Evolutionary conservation across 164 flowering plant species (phyloP), one percentile per base, ranked within the genome.

Genomic region (Chimonanthus salicifolius): DNA sequence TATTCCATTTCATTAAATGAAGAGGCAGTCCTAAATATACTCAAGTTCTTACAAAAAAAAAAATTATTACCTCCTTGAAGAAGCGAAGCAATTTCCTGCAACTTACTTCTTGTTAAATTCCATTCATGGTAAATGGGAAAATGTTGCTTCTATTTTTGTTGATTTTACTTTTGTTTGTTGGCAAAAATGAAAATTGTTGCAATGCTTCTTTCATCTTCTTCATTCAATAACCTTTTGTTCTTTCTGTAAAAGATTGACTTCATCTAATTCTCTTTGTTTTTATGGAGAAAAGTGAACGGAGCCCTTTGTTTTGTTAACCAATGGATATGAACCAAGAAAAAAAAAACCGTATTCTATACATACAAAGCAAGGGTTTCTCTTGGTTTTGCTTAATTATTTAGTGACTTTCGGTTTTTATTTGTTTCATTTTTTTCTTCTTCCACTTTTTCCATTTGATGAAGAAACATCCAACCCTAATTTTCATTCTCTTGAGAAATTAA

Each of bases 11-110:
- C 72, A 76, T 72, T 72, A 62, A 77, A 60, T 69, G 69, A 62
- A 33, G 47, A 43, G n/a, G 15, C 72, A 76, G 75, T 63, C 75
- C 65, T 51, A 5, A 60, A 72, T 67, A 45, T 49, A 68, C 69
- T 68, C 68, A 47, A 67, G 58, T 16, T 45, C 45, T 67, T 68
- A 69, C 11, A 9, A 13, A 13, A 20, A 20, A 20, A 10, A 8
- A 43, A 10, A 9, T 13, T 13, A 65, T 45, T 65, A 5, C 68
- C 43, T 54, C 16, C n/a, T 54, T 13, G 60, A 54, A 4, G 15
- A 10, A 54, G 60, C 33, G 33, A 33, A 33, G 33, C 33, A 33
- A 33, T 33, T 33, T 33, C 33, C 33, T 33, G 33, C 33, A 33
- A 33, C 33, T 33, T 33, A 33, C 33, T 33, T 33, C 33, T 0